Evolutionary conservation across 495 filamentous ascomycete species (phyloP).

Genomic region (Aspergillus mulundensis): DNA sequence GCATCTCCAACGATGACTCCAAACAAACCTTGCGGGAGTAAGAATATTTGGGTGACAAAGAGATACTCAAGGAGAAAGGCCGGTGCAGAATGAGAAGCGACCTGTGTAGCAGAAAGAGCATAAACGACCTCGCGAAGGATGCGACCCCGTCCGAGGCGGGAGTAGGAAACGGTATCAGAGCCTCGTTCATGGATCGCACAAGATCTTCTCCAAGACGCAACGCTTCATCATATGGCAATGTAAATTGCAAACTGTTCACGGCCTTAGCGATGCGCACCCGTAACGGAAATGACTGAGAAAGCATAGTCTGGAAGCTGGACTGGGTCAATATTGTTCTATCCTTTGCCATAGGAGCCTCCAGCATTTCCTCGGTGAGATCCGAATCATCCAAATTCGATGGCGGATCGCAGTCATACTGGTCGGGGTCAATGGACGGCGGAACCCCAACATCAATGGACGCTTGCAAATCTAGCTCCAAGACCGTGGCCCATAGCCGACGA

Average conservation of each 20-base stretch:
- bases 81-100: conserved; percentile 52
- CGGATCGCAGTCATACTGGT: conserved; percentile 46
- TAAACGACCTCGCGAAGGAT: conserved; percentile 30
- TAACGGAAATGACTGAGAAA: conserved; percentile 43
- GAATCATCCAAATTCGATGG: conserved; percentile 57
- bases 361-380: conserved; percentile 46
- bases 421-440: conserved; percentile 43
- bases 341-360: conserved; percentile 26
- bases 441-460: conserved; percentile 53
- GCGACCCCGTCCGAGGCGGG: conserved; percentile 22
- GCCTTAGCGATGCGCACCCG: conserved; percentile 48
- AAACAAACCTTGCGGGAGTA: conserved; percentile 54
- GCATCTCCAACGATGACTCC: conserved; percentile 47
- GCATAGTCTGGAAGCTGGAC: conserved; percentile 49
- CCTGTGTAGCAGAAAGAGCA: conserved; percentile 46
- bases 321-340: conserved; percentile 38
- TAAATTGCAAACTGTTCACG: conserved; percentile 45
- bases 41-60: conserved; percentile 46
- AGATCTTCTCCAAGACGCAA: conserved; percentile 44
- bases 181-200: conserved; percentile 28
- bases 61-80: conserved; percentile 48
- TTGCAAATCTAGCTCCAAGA: conserved; percentile 57
- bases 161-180: conserved; percentile 24
- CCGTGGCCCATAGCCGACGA: conserved; percentile 58
- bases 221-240: conserved; percentile 49